A percentile compares a stretch with the other conserved stretches of the same genome.
These are phyloP conservation scores for Talaromyces sp. DNA, from an alignment of 2,329 filamentous ascomycete species.

Conservation along the genomic window DNA sequence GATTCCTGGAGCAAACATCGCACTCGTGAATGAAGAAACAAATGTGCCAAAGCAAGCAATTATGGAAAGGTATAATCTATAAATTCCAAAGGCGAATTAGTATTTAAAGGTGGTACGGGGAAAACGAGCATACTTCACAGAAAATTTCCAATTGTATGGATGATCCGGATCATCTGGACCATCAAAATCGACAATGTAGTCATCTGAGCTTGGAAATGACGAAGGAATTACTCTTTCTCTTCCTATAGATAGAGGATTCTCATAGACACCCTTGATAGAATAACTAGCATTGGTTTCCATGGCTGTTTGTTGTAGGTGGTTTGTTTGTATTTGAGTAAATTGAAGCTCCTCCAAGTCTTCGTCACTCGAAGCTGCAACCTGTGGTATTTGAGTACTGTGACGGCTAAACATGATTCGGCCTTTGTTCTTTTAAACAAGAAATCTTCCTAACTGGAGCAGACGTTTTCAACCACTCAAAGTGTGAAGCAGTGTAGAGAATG, in stretches of 20 bases:
- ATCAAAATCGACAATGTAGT: constrained; percentile 54
- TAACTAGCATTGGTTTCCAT: neutral
- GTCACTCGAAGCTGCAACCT: neutral
- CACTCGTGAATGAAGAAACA: constrained; percentile 48
- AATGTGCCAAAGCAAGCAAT: constrained; percentile 45
- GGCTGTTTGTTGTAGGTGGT: neutral
- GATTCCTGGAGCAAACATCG: constrained; percentile 67
- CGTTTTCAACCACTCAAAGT: too few species aligned
- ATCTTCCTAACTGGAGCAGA: neutral
- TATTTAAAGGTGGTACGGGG: neutral
- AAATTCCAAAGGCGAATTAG: neutral
- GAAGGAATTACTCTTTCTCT: constrained; percentile 45
- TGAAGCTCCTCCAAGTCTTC: neutral
- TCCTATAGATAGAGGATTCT: neutral
- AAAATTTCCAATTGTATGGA: constrained; percentile 49
- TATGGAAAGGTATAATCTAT: constrained; percentile 21
- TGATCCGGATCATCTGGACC: constrained; percentile 48
- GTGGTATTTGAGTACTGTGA: neutral
- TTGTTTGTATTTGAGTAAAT: neutral
- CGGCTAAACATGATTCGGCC: neutral
- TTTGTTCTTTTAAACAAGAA: neutral
- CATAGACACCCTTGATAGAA: neutral
- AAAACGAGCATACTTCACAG: constrained; percentile 35
- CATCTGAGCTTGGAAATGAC: constrained; percentile 43
- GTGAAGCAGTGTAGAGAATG: neutral